Base-by-base conservation (phyloP, 2,329 filamentous ascomycete species). In the Thermoascus crustaceus region DNA sequence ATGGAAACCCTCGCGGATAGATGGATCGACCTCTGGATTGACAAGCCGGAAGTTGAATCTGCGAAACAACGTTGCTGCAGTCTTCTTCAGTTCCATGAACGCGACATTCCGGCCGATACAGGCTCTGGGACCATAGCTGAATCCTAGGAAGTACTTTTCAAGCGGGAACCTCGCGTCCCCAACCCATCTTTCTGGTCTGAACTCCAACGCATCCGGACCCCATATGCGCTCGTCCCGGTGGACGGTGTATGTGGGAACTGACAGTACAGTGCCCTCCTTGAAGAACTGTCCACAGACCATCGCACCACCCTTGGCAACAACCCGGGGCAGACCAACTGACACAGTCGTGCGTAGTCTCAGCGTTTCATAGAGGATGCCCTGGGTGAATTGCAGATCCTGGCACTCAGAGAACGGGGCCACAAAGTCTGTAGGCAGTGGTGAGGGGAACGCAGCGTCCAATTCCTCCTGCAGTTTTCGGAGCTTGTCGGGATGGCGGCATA, bases 101-200 rank as follows among this genome's bases (percentile, higher is more conserved):
- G 63, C 63, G 17, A 66, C 55, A 40, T 66, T 65, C 26, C 60
- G 54, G 3, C 61, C 62, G 20, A 66, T 59, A 38, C 63, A 66
- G n/a, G 61, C 57, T 9, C 63, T 49, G 5, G 63, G 61, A 2
- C 61, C 63, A 37, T 62, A 61, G 16, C 57, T 63, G 42, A 66
- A 66, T 5, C 60, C 59, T 30, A 63, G 61, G 40, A 64, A 65
- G 1, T 52, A 49, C 26, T 48, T 46, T 46, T 63, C 63, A 44
- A 60, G 58, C 30, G 41, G 17, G 16, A 20, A 25, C n/a, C 25
- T 29, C 10, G 43, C 44, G n/a, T 47, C 27, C 11, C 41, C 29
- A 7, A 52, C 26, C 51, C 57, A 63, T 4, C 59, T 46, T 40
- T 64, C 60, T 7, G 60, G 61, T 7, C 54, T 54, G 43, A 63